A percentile compares a stretch with the other conserved stretches of the same genome.
phyloP scores from a whole-genome alignment of 208 protist species.

The Herpetomonas tarakana region DNA sequence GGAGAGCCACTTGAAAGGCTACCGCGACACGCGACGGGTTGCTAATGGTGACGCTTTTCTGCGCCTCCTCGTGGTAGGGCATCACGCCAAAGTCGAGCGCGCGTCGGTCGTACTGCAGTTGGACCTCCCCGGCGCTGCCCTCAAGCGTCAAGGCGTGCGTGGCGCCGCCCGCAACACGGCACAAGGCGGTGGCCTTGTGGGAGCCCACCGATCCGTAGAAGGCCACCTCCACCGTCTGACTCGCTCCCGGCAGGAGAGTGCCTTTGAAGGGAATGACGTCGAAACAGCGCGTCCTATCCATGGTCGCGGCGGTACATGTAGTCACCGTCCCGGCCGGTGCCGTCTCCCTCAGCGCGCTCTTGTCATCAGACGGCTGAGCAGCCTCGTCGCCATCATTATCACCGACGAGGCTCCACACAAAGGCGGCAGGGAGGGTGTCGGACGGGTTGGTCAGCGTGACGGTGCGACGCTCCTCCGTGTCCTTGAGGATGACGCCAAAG shows the following conservation, averaged over 20 bases:
- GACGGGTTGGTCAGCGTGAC: slow-evolving; percentile 87
- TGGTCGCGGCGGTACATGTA: background rate
- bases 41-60: slow-evolving; percentile 74
- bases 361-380: background rate
- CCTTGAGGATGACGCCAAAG: slow-evolving; percentile 93
- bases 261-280: slow-evolving; percentile 94
- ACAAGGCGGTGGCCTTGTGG: slow-evolving; percentile 76
- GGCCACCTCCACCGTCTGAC: slow-evolving; percentile 79
- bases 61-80: slow-evolving; percentile 64
- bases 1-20: slow-evolving; percentile 67
- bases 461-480: slow-evolving; percentile 76
- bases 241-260: slow-evolving; percentile 77
- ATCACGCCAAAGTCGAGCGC: slow-evolving; percentile 91
- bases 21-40: slow-evolving; percentile 92
- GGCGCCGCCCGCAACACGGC: slow-evolving; percentile 90
- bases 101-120: slow-evolving; percentile 81
- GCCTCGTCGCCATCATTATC: background rate
- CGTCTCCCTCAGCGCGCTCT: background rate
- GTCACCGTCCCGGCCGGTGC: background rate
- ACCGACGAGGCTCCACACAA: slow-evolving; percentile 67
- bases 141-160: slow-evolving; percentile 80
- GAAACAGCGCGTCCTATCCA: slow-evolving; percentile 45
- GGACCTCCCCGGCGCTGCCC: slow-evolving; percentile 71
- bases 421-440: slow-evolving; percentile 58
- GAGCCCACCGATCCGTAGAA: slow-evolving; percentile 73